Base-by-base conservation (phyloP, 1,284 basidiomycete species). In the Irpex rosettiformis region DNA sequence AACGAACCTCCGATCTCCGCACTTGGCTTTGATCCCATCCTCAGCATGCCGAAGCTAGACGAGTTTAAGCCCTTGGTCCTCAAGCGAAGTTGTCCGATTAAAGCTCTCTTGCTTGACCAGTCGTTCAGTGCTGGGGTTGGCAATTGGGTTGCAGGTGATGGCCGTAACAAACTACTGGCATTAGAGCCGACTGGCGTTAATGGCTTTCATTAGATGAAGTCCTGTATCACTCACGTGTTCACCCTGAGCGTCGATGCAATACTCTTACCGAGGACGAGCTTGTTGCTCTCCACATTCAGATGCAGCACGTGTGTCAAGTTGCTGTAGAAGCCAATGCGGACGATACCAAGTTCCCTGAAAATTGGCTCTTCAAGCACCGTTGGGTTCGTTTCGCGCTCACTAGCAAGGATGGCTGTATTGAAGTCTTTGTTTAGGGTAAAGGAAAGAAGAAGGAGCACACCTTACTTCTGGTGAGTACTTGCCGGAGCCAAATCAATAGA, bases 71-170 rank as follows among this genome's bases (percentile, higher is more conserved):
- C 68, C 0, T 65, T 77, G 13, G 74, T 92, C 7, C 65, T 70
- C 10, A 86, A 82, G 64, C 80, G 90, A 56, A 75, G 80, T 13
- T 88, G 88, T 54, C 88, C 91, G 0, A 82, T 92, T 63, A 94
- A 94, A 66, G 85, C 88, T 1, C 76, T 94, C 11, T 78, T 94
- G 13, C 81, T 94, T 51, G 88, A 94, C 71, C 92, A 94, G 69
- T 83, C 85, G 0, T 91, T 92, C 74, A 88, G 83, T 62, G 89
- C 89, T 2, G 92, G 92, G 0, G 82, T 94, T 3, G 91, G 92
- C 1, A 94, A 94, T 69, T 93, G 89, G 89, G 83, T 93, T 1
- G 90, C 90, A 64, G 89, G 89, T 84, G 64, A 13, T 3, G 11
- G 6, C 3, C 24, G n/a, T 25, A 16, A n/a, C n/a, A n/a, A n/a